phyloP scores from a whole-genome alignment of 192 early-diverging fungal species.

The Linnemannia hyalina region DNA sequence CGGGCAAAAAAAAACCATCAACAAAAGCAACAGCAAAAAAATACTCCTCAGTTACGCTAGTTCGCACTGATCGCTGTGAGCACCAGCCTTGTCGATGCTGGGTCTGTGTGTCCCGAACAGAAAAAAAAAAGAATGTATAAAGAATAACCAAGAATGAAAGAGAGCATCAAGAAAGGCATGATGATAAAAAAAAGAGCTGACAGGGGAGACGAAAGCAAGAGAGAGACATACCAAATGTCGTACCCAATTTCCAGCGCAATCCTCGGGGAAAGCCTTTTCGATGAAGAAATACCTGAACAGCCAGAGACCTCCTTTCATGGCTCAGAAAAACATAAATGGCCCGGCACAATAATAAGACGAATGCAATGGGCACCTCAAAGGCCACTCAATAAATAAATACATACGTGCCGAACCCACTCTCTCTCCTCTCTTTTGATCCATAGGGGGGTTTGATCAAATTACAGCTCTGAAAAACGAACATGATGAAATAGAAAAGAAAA shows the following conservation, averaged over 20 bases:
- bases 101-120: not conserved
- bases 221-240: not conserved
- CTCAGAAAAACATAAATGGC: not conserved
- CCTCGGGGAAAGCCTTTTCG: too few species aligned
- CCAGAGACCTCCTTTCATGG: not conserved
- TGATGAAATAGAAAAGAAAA: not conserved
- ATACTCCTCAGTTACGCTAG: not conserved
- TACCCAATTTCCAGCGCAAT: too few species aligned
- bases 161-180: not conserved
- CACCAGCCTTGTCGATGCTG: not conserved
- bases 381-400: not conserved
- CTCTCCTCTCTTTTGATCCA: not conserved
- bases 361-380: not conserved
- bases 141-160: not conserved
- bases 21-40: conserved; percentile 1
- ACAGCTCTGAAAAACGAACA: conserved; percentile 1
- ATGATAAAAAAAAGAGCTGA: not conserved
- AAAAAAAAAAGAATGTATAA: not conserved
- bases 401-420: not conserved
- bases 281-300: too few species aligned
- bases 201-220: not conserved
- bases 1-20: not conserved
- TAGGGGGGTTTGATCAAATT: not conserved
- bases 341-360: not conserved
- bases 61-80: conserved; percentile 2